Evolutionary conservation across 2,329 filamentous ascomycete genomes (phyloP), one percentile per base, ranked within the genome.

Genomic region (Fusarium liriodendri): DNA sequence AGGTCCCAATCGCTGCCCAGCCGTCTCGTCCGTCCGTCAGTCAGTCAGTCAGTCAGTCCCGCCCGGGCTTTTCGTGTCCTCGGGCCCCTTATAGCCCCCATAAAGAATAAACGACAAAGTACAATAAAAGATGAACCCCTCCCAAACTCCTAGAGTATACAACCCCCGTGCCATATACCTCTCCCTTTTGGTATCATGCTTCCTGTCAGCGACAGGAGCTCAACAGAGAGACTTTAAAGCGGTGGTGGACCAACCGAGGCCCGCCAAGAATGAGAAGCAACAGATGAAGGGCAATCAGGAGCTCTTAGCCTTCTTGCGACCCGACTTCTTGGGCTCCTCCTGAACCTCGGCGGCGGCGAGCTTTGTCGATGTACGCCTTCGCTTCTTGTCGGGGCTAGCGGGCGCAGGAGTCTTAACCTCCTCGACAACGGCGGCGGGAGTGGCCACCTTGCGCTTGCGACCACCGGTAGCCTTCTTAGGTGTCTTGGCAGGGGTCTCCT

Each of bases 321-420:
- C 85, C 63, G 87, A 88, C 84, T 89, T 90, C 86, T 89, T 89
- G 71, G 87, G 87, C 80, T 91, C 89, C 79, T 90, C 89, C 74
- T 66, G 87, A 83, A 67, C 83, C 80, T 89, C 88, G 32, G 83
- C 88, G 35, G 84, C 83, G 45, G 84, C 87, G 22, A 47, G 14
- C 85, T 91, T 91, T 76, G 82, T 83, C 6, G 88, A 89, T 11
- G 85, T 83, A 68, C 90, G 84, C 82, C 91, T 88, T 76, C 89
- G 86, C 88, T 92, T 92, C 86, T 90, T 90, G 73, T 89, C 89
- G 33, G 89, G 89, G 80, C 87, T 90, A 65, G 85, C 85, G 29
- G 87, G 85, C 29, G 83, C 81, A 47, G 82, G 79, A 33, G 78
- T 76, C 80, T 85, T 84, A 62, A 79, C 85, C 82, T 78, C 83